Percentiles rank a stretch among this genome's conserved stretches.
phyloP scores from a whole-genome alignment of 2,329 filamentous ascomycete genomes.

The Sporothrix dimorphospora region DNA sequence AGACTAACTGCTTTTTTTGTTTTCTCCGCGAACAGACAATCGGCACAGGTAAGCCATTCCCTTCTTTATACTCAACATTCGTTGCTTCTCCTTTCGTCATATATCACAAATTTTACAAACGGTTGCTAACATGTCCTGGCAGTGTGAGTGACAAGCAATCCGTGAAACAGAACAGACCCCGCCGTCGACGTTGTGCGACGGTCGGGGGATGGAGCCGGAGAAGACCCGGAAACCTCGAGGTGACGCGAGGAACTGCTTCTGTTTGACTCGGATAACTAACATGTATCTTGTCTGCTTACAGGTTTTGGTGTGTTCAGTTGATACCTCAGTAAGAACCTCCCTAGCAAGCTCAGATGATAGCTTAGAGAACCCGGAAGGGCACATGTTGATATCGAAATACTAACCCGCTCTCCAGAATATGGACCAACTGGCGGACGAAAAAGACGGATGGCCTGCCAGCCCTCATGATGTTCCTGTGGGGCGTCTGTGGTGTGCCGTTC shows the following conservation, averaged over 20 bases:
- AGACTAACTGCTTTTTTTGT: background rate
- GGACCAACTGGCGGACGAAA: slow-evolving; percentile 64
- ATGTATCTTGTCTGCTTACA: slow-evolving; percentile 28
- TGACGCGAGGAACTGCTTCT: background rate
- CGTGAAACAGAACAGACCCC: background rate
- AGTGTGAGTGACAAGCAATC: slow-evolving; percentile 25
- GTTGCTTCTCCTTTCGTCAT: background rate
- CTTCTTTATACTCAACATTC: too few relatives aligned
- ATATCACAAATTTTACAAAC: background rate
- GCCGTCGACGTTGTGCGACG: background rate
- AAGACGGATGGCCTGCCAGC: slow-evolving; percentile 63
- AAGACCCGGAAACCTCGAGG: background rate
- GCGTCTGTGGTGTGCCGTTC: slow-evolving; percentile 51
- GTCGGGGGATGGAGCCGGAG: background rate
- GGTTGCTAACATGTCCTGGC: slow-evolving; percentile 7
- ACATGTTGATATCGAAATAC: background rate
- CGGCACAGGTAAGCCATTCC: slow-evolving; percentile 38
- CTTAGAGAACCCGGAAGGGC: background rate
- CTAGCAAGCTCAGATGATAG: background rate
- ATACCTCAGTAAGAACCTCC: slow-evolving; percentile 38
- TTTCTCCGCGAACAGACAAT: slow-evolving; percentile 36
- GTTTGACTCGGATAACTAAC: slow-evolving; percentile 12
- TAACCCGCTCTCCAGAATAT: slow-evolving; percentile 47
- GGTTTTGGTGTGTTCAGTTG: slow-evolving; percentile 47
- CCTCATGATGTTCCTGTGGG: slow-evolving; percentile 66